Percentiles rank a stretch among this genome's conserved stretches.
Conservation (phyloP, 306 rosid genomes). For the Lathyrus sativus region DNA sequence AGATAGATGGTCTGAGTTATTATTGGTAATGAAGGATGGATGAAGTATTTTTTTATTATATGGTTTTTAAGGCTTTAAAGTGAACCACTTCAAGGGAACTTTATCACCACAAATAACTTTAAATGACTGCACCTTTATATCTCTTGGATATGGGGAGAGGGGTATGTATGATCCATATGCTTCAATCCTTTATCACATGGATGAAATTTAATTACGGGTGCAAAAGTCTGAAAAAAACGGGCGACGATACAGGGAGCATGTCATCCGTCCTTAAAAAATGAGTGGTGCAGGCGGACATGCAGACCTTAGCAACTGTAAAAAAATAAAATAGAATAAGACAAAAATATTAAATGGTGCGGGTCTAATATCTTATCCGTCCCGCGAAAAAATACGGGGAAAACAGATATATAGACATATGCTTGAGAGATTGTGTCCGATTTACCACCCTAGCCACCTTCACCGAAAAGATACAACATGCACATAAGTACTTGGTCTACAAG, state of each 20-base stretch:
- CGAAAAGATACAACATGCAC: conserved; percentile 43
- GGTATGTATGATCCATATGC: conserved; percentile 22
- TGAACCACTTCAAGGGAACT: conserved; percentile 52
- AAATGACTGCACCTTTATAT: conserved; percentile 41
- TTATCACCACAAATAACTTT: conserved; percentile 35
- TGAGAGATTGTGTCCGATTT: too few relatives aligned
- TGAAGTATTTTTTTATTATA: conserved; percentile 16
- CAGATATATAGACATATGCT: too few relatives aligned
- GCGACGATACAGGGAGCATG: too few relatives aligned
- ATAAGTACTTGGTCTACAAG: conserved; percentile 52
- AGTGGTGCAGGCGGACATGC: too few relatives aligned
- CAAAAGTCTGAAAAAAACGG: too few relatives aligned
- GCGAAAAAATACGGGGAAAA: too few relatives aligned
- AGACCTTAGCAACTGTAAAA: too few relatives aligned
- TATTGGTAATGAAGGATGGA: conserved; percentile 44
- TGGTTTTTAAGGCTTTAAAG: conserved; percentile 33
- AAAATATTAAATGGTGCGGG: too few relatives aligned
- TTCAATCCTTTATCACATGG: conserved; percentile 39
- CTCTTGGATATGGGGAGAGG: conserved; percentile 35
- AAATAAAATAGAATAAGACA: too few relatives aligned
- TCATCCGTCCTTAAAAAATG: too few relatives aligned
- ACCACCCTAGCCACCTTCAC: conserved; percentile 25
- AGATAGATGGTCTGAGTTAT: conserved; percentile 51
- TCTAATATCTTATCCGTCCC: too few relatives aligned
- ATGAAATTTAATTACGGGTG: not conserved